These are phyloP conservation scores for Pythium apleroticum DNA, from an alignment of 352 stramenopile species.

Conservation along the genomic window DNA sequence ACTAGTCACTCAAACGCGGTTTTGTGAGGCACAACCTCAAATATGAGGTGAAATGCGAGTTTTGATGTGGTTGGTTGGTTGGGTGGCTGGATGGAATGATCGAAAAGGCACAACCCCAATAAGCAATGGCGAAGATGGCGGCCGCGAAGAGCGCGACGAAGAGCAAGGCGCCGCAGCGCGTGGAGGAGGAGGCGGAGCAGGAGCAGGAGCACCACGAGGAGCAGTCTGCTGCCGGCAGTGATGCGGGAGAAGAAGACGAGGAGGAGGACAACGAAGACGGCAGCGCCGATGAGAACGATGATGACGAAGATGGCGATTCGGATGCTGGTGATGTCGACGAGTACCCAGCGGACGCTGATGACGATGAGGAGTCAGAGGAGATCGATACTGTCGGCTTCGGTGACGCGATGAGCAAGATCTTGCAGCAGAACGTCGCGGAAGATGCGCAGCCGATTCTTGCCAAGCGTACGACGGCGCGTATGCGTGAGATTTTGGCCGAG, in stretches of 20 bases:
- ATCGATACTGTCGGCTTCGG: constrained; percentile 80
- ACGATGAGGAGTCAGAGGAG: constrained; percentile 34
- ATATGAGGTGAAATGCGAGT: constrained; percentile 15
- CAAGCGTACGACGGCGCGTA: constrained; percentile 80
- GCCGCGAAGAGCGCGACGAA: constrained; percentile 7
- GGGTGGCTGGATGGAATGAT: constrained; percentile 24
- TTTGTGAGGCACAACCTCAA: constrained; percentile 16
- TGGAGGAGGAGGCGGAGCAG: constrained; percentile 4
- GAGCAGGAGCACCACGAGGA: constrained; percentile 17
- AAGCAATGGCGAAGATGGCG: constrained; percentile 23
- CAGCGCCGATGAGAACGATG: constrained; percentile 1
- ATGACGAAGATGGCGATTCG: constrained; percentile 10
- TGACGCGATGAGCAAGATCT: constrained; percentile 86
- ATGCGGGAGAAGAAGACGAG: constrained; percentile 10
- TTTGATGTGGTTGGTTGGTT: constrained; percentile 32
- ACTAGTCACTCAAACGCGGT: constrained; percentile 14
- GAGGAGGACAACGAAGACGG: constrained; percentile 15
- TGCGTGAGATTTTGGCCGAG: constrained; percentile 79
- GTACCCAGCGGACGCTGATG: constrained; percentile 22
- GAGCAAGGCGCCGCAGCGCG: constrained; percentile 17
- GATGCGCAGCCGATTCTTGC: constrained; percentile 78
- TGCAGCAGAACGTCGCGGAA: constrained; percentile 67
- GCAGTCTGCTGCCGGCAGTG: constrained; percentile 3
- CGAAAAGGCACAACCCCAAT: constrained; percentile 28
- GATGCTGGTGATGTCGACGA: constrained; percentile 22